phyloP scores from a whole-genome alignment of 1,284 basidiomycete species.

The Ganoderma sinense region DNA sequence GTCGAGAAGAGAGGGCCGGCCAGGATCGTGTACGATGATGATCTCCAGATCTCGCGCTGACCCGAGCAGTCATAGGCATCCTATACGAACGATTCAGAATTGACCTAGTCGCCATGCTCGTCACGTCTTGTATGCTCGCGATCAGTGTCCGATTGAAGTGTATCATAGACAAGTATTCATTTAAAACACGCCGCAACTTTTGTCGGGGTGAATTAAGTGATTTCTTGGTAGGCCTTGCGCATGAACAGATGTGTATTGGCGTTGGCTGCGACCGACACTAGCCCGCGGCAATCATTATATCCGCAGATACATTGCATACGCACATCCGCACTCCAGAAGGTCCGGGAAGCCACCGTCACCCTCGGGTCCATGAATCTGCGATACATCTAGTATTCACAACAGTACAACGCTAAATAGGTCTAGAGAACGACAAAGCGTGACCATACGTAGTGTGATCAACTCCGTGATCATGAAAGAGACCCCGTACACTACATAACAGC shows the following conservation, averaged over 20 bases:
- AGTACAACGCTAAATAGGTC: too few relatives aligned
- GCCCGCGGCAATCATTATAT: too few relatives aligned
- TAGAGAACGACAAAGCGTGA: too few relatives aligned
- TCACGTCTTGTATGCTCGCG: background rate
- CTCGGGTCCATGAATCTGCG: too few relatives aligned
- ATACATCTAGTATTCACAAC: too few relatives aligned
- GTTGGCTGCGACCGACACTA: background rate
- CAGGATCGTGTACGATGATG: slow-evolving; percentile 29
- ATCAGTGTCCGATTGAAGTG: background rate
- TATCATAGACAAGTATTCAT: background rate
- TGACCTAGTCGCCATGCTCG: background rate
- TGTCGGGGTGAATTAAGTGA: background rate
- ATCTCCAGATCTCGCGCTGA: slow-evolving; percentile 13
- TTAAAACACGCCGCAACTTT: background rate
- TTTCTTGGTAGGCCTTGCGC: background rate
- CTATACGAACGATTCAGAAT: background rate
- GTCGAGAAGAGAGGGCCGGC: slow-evolving; percentile 23
- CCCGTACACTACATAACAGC: too few relatives aligned
- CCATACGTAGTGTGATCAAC: too few relatives aligned
- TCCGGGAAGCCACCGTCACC: too few relatives aligned
- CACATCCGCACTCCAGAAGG: background rate
- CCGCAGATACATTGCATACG: too few relatives aligned
- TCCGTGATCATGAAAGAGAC: too few relatives aligned
- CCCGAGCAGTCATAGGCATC: background rate
- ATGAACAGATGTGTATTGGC: background rate